phyloP scores from a whole-genome alignment of 148 eudicot species.

The Fagopyrum esculentum region DNA sequence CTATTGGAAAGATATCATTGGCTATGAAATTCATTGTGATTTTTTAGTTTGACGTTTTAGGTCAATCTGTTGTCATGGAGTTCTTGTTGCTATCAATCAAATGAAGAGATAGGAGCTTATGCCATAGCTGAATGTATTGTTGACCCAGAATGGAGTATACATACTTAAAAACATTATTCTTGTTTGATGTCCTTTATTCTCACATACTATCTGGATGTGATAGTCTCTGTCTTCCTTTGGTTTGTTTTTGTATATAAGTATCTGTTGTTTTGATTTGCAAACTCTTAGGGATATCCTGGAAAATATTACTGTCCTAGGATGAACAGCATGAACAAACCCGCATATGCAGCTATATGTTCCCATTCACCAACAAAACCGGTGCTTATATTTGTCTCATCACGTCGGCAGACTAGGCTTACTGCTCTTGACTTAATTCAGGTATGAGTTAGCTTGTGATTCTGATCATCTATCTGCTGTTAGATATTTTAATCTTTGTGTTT shows the following conservation, averaged over 20 bases:
- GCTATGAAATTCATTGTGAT: not conserved
- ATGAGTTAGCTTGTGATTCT: not conserved
- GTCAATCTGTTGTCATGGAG: not conserved
- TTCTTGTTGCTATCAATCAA: not conserved
- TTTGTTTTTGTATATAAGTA: not conserved
- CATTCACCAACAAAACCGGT: constrained; percentile 99
- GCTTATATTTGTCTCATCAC: constrained; percentile 92
- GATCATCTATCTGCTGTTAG: not conserved
- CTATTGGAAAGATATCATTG: not conserved
- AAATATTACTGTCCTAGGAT: constrained; percentile 96
- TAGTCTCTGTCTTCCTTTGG: not conserved
- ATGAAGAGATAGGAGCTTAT: not conserved
- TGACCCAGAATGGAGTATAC: not conserved
- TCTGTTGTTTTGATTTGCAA: not conserved
- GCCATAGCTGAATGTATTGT: not conserved
- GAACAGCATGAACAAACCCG: constrained; percentile 99
- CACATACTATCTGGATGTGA: not conserved
- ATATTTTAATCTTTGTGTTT: not conserved
- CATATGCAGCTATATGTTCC: constrained; percentile 91
- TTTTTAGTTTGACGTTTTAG: not conserved
- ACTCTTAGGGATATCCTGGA: constrained; percentile 88
- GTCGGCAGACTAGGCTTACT: constrained; percentile 97
- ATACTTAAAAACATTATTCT: not conserved
- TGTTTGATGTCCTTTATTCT: not conserved
- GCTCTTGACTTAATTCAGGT: constrained; percentile 95